Evolutionary conservation across 768 basidiomycete species (phyloP), one percentile per base, ranked within the genome.

Genomic region (Phaffia tasmanica): DNA sequence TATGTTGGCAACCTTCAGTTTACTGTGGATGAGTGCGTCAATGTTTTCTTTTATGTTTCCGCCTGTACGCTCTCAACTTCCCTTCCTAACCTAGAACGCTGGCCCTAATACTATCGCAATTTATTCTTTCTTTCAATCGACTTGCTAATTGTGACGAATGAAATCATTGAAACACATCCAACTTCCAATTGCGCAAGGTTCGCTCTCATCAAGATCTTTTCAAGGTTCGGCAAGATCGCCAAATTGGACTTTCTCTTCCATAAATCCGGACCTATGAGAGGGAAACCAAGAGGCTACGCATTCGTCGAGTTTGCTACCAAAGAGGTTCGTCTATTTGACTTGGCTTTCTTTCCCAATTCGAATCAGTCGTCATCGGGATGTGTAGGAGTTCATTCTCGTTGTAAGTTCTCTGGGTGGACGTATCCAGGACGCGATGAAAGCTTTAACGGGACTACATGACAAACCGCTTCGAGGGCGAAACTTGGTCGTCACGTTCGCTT

Each of bases 201-300:
- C 77, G 80, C 89, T 3, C 81, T 99, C 19, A 82, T 98, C 25
- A 88, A 93, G 76, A 77, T 93, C 47, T 95, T 95, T 77, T 83
- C 87, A 42, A 92, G 87, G 77, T 92, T 85, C 75, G 95, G 95
- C 63, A 91, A 89, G 77, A 82, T 98, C 68, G 83, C 89, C 25
- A 89, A 91, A 71, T 82, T 97, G 61, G 95, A 99, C 76, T 97
- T 85, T 76, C 81, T 97, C 70, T 97, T 97, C 74, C 93, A 99
- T 81, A 97, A 94, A 77, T 80, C 86, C 0, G 95, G 94, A 0
- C 81, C 84, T 16, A 77, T 85, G 73, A 92, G 86, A 74, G 95
- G 95, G 21, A 95, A 89, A 75, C 93, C 95, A 0, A 81, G 93
- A 16, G 94, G 95, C 6, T 98, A 94, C 76, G 93, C 92, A 0